These are phyloP conservation scores for Raphanus raphanistrum DNA, from an alignment of 345 rosid species.

Conservation along the genomic window DNA sequence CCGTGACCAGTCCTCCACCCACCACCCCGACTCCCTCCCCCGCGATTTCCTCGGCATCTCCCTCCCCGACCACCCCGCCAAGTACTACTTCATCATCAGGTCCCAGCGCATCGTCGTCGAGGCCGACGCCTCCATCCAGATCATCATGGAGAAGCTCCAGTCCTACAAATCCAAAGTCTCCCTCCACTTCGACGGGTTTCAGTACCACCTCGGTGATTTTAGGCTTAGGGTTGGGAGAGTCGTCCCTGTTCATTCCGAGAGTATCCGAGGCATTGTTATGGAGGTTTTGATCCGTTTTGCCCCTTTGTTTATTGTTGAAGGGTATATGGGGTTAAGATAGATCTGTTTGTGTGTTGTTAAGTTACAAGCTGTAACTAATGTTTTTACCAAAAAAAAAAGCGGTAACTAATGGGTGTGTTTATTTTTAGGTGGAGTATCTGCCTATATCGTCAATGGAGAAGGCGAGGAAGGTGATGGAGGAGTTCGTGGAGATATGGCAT, in stretches of 20 bases:
- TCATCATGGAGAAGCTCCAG: background rate
- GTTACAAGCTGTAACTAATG: background rate
- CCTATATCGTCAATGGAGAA: slow-evolving; percentile 81
- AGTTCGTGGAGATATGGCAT: slow-evolving; percentile 78
- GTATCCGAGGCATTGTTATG: background rate
- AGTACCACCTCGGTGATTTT: background rate
- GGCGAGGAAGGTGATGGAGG: slow-evolving; percentile 69
- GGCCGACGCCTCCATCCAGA: background rate
- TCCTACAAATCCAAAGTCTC: background rate
- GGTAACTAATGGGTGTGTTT: slow-evolving; percentile 15
- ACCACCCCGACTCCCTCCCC: background rate
- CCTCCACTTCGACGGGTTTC: background rate
- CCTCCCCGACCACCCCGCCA: background rate
- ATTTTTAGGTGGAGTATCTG: slow-evolving; percentile 83
- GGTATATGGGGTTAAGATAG: too few relatives aligned
- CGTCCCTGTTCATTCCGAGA: background rate
- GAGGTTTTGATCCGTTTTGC: background rate
- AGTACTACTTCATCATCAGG: background rate
- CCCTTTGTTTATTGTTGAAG: too few relatives aligned
- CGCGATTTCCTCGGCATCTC: background rate
- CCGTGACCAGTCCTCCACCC: background rate
- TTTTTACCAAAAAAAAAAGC: too few relatives aligned
- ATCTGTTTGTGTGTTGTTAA: background rate
- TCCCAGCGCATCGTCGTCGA: background rate
- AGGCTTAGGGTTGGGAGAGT: background rate